Conservation (phyloP, 2,329 filamentous ascomycete species). For the Claviceps sp. region DNA sequence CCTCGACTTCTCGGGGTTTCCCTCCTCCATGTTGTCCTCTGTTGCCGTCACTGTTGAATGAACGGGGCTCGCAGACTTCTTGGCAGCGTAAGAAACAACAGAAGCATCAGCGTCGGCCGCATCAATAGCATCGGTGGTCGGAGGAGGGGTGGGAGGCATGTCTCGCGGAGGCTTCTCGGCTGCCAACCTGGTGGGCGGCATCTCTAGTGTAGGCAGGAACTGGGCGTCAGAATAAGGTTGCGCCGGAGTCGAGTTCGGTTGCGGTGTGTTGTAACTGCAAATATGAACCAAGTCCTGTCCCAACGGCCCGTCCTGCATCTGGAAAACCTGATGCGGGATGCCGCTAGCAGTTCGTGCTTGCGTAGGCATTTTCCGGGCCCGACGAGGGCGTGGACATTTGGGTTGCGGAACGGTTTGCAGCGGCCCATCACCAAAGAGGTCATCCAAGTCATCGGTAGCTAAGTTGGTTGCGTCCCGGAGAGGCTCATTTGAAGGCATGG, state of each 20-base stretch:
- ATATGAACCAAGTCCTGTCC: conserved; percentile 24
- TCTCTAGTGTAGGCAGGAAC: conserved; percentile 14
- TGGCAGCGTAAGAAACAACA: conserved; percentile 5
- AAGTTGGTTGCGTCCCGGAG: conserved; percentile 66
- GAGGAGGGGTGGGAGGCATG: conserved; percentile 23
- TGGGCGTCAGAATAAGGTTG: conserved; percentile 8
- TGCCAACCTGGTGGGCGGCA: conserved; percentile 8
- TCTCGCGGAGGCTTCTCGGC: conserved; percentile 13
- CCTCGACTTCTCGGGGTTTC: not conserved
- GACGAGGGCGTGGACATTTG: conserved; percentile 10
- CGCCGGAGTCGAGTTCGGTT: conserved; percentile 6
- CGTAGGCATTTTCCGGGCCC: conserved; percentile 11
- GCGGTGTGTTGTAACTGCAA: conserved; percentile 19
- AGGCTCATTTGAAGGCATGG: conserved; percentile 46
- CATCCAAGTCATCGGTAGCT: conserved; percentile 65
- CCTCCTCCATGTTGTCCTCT: not conserved
- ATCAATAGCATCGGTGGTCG: conserved; percentile 21
- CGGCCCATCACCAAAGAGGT: conserved; percentile 50
- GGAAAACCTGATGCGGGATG: conserved; percentile 30
- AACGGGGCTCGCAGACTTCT: conserved; percentile 19
- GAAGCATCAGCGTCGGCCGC: too few relatives aligned
- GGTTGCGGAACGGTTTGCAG: conserved; percentile 26
- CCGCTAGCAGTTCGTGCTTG: conserved; percentile 22
- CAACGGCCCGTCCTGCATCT: conserved; percentile 21
- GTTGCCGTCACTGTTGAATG: not conserved